Evolutionary conservation across 176 grass and related monocot genomes (phyloP).

Genomic region (Oryza longistaminata): DNA sequence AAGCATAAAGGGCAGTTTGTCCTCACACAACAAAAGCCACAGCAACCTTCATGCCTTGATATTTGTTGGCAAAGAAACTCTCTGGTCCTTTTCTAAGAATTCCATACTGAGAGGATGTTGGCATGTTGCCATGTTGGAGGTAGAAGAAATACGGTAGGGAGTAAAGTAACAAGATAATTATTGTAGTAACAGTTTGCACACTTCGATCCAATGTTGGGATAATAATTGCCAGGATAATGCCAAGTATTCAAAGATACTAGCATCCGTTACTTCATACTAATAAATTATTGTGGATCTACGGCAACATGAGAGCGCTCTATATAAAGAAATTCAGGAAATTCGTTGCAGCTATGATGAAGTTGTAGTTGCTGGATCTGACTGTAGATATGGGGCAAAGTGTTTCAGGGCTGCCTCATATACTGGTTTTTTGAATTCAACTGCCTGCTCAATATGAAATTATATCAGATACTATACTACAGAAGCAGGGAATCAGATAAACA

Average conservation of each 20-base stretch:
- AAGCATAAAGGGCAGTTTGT: neutral
- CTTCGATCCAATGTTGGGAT: neutral
- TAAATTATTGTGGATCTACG: neutral
- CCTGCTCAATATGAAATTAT: slow-evolving; percentile 48
- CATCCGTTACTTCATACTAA: neutral
- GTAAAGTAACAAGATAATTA: neutral
- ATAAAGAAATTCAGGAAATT: neutral
- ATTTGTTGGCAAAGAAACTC: neutral
- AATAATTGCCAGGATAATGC: neutral
- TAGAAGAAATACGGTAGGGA: neutral
- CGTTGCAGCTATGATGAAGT: slow-evolving; percentile 24
- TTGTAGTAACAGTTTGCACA: neutral
- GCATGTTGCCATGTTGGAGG: no score
- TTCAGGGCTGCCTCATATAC: slow-evolving; percentile 86
- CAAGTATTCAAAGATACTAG: neutral
- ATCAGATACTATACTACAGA: slow-evolving; percentile 37
- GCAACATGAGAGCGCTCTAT: neutral
- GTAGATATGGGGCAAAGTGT: slow-evolving; percentile 57
- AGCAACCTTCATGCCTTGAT: neutral
- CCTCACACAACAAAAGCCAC: slow-evolving; percentile 1
- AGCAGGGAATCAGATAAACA: neutral
- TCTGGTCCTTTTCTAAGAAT: neutral
- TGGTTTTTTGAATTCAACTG: slow-evolving; percentile 85
- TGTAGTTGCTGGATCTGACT: slow-evolving; percentile 50
- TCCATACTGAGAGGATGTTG: neutral